Evolutionary conservation across 2,329 filamentous ascomycete species (phyloP), one percentile per base, ranked within the genome.

Genomic region (Sporothrix dimorphospora): DNA sequence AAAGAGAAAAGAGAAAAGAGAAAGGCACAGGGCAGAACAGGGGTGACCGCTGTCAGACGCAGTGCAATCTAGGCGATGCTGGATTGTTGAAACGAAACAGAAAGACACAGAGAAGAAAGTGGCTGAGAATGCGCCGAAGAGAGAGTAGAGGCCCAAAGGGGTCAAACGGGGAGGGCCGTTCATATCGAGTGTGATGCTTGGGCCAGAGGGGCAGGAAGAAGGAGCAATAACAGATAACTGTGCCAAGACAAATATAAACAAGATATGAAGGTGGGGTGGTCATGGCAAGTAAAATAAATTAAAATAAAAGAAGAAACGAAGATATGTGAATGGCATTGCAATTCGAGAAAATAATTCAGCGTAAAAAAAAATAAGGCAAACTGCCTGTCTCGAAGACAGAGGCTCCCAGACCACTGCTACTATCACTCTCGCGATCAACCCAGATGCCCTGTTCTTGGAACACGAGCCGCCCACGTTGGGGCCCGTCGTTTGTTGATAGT

Each of bases 371-470:
- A 47, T 16, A 14, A 45, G 11, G 3, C 12, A 16, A 16, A 16
- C 11, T 14, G 42, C 11, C 11, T 4, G 12, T 45, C 42, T 14
- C 16, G 42, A 16, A 12, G 42, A 40, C 19, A 30, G 34, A 40
- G n/a, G n/a, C 5, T 42, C 34, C 24, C 57, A 63, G 57, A 63
- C 34, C 11, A 24, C 30, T 8, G 7, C 16, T 27, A 47, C 5
- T 4, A 47, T 3, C 11, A 34, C 65, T 4, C 30, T 19, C 24
- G 30, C 65, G 19, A 63, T 21, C 57, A 53, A 40, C 47, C 65
- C 65, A 68, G 65, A 53, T 34, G 65, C 65, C 47, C 65, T 55
- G 65, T 68, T 68, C 65, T 68, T 53, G 47, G 65, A 68, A 68
- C 65, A 27, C 30, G 30, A 55, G 47, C 65, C 47, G 65, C 47